Base-by-base conservation (phyloP, 2,329 filamentous ascomycete genomes). In the Gnomoniopsis sp. region DNA sequence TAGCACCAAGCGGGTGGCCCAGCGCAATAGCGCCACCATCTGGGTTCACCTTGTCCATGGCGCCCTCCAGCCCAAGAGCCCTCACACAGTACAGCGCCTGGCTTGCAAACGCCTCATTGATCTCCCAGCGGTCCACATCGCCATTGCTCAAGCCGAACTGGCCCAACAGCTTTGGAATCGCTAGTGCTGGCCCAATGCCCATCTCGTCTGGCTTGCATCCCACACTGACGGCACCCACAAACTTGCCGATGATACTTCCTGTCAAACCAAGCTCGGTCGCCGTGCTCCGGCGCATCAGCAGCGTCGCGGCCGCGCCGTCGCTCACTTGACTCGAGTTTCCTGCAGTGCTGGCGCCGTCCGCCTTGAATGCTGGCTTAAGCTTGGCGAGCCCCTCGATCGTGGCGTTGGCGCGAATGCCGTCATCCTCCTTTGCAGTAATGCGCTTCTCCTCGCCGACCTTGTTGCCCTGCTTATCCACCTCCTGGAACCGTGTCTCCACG, bases 11-110 rank as follows among this genome's bases (percentile, higher is more conserved):
- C 6, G 93, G 93, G 72, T 97, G 93, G 1, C 93, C 93, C 23
- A 97, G 76, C n/a, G 93, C 93, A 72, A 97, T 96, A 2, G 93
- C 93, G 34, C 93, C 93, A 61, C 93, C 93, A 67, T 96, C 92
- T 0, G 91, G 91, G 75, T 98, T 98, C 19, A 97, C 89, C 74
- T 83, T 88, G 65, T 87, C 81, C 76, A 79, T 86, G 65, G 68
- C 84, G 67, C 75, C 71, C 71, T 86, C 86, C 21, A 93, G 76
- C 0, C 87, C 88, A 12, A 95, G 70, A 67, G 85, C 82, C 61
- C 91, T 78, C 49, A 93, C 75, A 66, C 88, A 93, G 75, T 96
- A 81, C 6, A 88, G 73, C 1, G 83, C 78, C 73, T 88, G 85
- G 66, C 82, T 86, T 2, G 85, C 85, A 72, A 88, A 88, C 7